Base-by-base conservation (phyloP, 169 alveolate species). In the Eimeria sp. region DNA sequence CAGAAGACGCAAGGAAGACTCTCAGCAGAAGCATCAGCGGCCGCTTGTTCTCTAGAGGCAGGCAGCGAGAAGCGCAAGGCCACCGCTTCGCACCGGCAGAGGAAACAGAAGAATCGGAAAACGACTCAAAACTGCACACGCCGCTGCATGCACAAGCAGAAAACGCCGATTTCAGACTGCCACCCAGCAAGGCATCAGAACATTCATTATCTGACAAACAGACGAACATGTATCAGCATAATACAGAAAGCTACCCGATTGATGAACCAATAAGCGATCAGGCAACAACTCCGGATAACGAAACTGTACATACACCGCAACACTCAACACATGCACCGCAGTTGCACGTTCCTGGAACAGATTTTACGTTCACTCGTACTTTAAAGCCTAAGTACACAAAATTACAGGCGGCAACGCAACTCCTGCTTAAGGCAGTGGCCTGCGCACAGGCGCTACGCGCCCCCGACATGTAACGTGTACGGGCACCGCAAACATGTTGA, bases 11-110 rank as follows among this genome's bases (percentile, higher is more conserved):
- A 2, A 86, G 75, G 61, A 30, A 22, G 40, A 78, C 87, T 4
- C 58, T 92, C 34, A 25, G 20, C 45, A 78, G 61, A 49, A 76
- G 96, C 30, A n/a, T 82, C 27, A 61, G 49, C 18, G 80, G 75
- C 43, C 67, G 57, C 30, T 61, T 92, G 18, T 92, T 92, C 58
- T 43, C 96, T 2, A 49, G 34, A 47, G 87, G 51, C 40, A 57
- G 95, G 34, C n/a, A 27, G 27, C 58, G 4, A 45, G 34, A 30
- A n/a, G 27, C 86, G 6, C 22, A 30, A 30, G 40, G 5, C 10
- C 7, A 0, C 7, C 22, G 30, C 57, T 0, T 34, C 14, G 43
- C 25, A 20, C 5, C 67, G 20, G 27, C 22, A 49, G 45, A 49
- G 11, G 70, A 80, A 18, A 25, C 34, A 49, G 70, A 49, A 47